These are phyloP conservation scores for Aotearoamyces nothofagi DNA, from an alignment of 2,329 filamentous ascomycete genomes.

Conservation along the genomic window DNA sequence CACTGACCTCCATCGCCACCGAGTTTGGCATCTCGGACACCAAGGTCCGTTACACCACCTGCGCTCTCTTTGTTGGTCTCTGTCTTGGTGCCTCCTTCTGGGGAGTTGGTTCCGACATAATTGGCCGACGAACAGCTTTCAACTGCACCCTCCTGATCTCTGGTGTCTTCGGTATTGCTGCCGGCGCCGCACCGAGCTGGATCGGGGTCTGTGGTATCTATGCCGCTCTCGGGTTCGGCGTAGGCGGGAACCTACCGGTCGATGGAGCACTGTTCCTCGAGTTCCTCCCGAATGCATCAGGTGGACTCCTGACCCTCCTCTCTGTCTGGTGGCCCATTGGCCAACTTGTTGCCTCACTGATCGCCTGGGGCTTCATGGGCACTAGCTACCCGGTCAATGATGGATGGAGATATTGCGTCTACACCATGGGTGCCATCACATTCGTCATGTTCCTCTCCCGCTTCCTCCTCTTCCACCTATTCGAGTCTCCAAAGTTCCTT, in stretches of 20 bases:
- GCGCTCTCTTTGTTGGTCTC: constrained; percentile 60
- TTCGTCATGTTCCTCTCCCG: constrained; percentile 65
- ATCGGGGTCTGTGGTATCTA: constrained; percentile 43
- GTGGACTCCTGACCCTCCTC: constrained; percentile 61
- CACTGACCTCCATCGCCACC: constrained; percentile 55
- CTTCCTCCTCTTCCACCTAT: constrained; percentile 67
- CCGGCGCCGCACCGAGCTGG: constrained; percentile 56
- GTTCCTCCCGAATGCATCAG: constrained; percentile 63
- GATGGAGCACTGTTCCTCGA: constrained; percentile 74
- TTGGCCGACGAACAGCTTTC: constrained; percentile 69
- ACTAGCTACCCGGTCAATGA: constrained; percentile 35
- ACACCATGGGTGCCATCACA: constrained; percentile 56
- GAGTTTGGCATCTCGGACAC: constrained; percentile 60
- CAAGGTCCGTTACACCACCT: constrained; percentile 66
- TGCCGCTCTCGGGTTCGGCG: constrained; percentile 48
- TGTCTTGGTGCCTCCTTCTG: constrained; percentile 68
- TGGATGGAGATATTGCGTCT: constrained; percentile 64
- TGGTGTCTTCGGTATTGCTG: constrained; percentile 56
- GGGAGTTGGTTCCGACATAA: constrained; percentile 64
- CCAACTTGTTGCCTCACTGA: constrained; percentile 54
- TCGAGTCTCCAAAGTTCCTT: constrained; percentile 75
- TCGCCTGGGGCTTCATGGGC: constrained; percentile 65
- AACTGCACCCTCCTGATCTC: constrained; percentile 66
- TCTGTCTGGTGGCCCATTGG: constrained; percentile 81
- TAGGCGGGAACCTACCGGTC: constrained; percentile 64